Evolutionary conservation across 768 basidiomycete species (phyloP).

Genomic region (Hygrophoropsis aurantiaca): DNA sequence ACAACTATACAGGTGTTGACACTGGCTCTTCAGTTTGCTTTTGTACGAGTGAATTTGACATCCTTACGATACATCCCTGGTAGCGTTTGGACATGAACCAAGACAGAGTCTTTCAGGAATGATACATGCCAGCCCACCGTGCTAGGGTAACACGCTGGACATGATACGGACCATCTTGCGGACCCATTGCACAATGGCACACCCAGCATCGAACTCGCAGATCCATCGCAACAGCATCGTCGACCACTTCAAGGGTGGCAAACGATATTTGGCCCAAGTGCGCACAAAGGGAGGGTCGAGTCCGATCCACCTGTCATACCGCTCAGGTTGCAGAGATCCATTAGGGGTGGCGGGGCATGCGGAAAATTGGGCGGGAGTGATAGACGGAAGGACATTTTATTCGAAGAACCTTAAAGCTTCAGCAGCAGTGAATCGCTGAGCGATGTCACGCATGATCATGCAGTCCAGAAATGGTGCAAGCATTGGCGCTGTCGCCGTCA

Average conservation of each 20-base stretch:
- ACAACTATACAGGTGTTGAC: no score
- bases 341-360: not conserved
- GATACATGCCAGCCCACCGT: not conserved
- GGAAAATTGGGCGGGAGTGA: not conserved
- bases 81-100: no score
- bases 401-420: constrained; percentile 27
- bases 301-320: constrained; percentile 5
- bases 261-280: not conserved
- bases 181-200: not conserved
- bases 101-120: no score
- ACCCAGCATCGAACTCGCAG: not conserved
- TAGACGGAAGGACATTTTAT: constrained; percentile 2
- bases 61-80: no score
- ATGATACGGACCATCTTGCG: not conserved
- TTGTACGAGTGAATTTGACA: no score
- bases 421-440: constrained; percentile 20
- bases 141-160: not conserved
- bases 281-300: not conserved
- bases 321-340: not conserved
- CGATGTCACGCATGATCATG: constrained; percentile 24
- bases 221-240: constrained; percentile 1
- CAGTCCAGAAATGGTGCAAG: constrained; percentile 27
- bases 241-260: not conserved
- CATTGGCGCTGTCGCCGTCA: constrained; percentile 18
- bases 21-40: no score